Conservation (phyloP, 768 basidiomycete genomes). For the Lactarius sanguifluus region DNA sequence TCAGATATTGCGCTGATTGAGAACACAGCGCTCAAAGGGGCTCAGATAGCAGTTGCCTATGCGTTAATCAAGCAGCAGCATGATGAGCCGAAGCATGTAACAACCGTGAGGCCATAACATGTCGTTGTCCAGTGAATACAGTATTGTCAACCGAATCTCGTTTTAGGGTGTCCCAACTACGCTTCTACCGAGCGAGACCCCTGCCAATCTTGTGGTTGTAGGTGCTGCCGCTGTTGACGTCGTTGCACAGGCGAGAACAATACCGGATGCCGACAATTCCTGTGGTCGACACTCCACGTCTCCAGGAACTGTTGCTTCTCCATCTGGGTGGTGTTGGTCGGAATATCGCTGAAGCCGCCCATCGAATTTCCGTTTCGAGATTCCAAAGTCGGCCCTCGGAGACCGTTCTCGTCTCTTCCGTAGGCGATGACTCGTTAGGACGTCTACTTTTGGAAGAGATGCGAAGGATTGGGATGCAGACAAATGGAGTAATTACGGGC, state of each 20-base stretch:
- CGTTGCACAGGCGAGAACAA: slow-evolving; percentile 52
- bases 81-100: slow-evolving; percentile 1
- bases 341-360: slow-evolving; percentile 92
- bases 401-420: slow-evolving; percentile 67
- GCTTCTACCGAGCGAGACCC: not conserved
- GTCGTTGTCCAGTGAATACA: not conserved
- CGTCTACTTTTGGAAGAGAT: slow-evolving; percentile 60
- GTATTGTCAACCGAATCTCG: not conserved
- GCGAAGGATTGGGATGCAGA: slow-evolving; percentile 66
- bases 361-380: slow-evolving; percentile 52
- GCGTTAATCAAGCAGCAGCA: slow-evolving; percentile 41
- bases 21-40: slow-evolving; percentile 82
- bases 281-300: slow-evolving; percentile 65
- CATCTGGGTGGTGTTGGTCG: slow-evolving; percentile 88
- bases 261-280: slow-evolving; percentile 33
- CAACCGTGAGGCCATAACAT: slow-evolving; percentile 18
- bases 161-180: slow-evolving; percentile 9
- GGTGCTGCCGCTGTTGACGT: slow-evolving; percentile 92
- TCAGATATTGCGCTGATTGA: slow-evolving; percentile 83
- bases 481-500: slow-evolving; percentile 66
- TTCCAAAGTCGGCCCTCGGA: slow-evolving; percentile 33
- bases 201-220: slow-evolving; percentile 63
- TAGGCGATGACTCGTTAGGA: slow-evolving; percentile 80
- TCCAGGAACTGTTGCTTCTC: slow-evolving; percentile 69
- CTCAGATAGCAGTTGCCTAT: slow-evolving; percentile 77